Percentiles rank a stretch among this genome's conserved stretches.
phyloP scores from a whole-genome alignment of 2,329 filamentous ascomycete species.

The Esteya vermicola region DNA sequence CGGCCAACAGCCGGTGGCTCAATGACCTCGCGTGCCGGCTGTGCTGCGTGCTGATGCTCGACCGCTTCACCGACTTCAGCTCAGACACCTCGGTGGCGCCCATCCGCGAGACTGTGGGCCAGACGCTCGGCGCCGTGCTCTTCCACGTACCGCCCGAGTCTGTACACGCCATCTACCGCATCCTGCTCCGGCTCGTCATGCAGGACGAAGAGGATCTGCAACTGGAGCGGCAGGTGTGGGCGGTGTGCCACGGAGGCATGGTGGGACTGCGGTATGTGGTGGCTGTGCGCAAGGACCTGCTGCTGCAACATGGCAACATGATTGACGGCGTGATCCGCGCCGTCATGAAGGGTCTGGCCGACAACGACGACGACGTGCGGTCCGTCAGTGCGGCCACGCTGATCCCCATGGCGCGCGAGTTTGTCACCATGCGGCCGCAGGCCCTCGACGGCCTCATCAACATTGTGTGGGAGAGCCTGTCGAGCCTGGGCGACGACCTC shows the following conservation, averaged over 20 bases:
- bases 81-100: slow-evolving; percentile 95
- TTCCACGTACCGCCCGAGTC: slow-evolving; percentile 68
- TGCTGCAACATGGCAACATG: slow-evolving; percentile 69
- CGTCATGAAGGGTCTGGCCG: slow-evolving; percentile 87
- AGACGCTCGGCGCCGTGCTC: slow-evolving; percentile 79
- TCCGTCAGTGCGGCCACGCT: slow-evolving; percentile 95
- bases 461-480: slow-evolving; percentile 95
- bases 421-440: slow-evolving; percentile 68
- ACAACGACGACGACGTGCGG: slow-evolving; percentile 88
- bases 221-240: slow-evolving; percentile 67
- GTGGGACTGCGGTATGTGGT: slow-evolving; percentile 91
- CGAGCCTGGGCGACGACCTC: slow-evolving; percentile 90
- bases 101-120: slow-evolving; percentile 87
- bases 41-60: slow-evolving; percentile 91
- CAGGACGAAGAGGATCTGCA: slow-evolving; percentile 71
- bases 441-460: slow-evolving; percentile 73
- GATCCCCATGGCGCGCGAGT: slow-evolving; percentile 90
- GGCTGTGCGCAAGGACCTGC: slow-evolving; percentile 81
- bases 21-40: slow-evolving; percentile 91
- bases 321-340: slow-evolving; percentile 87
- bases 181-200: slow-evolving; percentile 83
- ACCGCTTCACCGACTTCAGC: slow-evolving; percentile 94
- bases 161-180: slow-evolving; percentile 71
- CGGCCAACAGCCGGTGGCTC: slow-evolving; percentile 71
- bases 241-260: slow-evolving; percentile 96